Base-by-base conservation (phyloP, 768 basidiomycete genomes). In the Boletus rufocinnamomeus region DNA sequence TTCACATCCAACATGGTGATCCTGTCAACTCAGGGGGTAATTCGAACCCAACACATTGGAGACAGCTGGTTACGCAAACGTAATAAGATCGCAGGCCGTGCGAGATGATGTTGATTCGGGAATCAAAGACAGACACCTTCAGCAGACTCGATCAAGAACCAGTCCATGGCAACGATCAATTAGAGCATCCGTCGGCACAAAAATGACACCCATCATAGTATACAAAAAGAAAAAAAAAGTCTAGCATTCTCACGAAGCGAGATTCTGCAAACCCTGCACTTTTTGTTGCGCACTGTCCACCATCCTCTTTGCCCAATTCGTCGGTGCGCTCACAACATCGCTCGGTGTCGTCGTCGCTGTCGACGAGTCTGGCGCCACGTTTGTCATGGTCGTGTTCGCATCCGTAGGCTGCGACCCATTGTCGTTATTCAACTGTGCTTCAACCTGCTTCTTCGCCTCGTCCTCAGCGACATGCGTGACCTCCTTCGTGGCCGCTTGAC, bases 261-360 rank as follows among this genome's bases (percentile, higher is more conserved):
- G 23, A 37, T 6, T 41, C 32, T 59, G 61, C 35, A 63, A 58
- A 38, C 7, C 25, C 40, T 63, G 62, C 28, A 58, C 25, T 38
- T 57, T 63, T 35, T 67, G 65, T 37, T 67, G 58, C 14, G 49
- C 62, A 6, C 4, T 48, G 7, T 50, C 47, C 51, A 38, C 45
- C 56, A 66, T 61, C 28, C 48, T 50, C 49, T 61, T 63, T n/a
- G 58, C 65, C 65, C 65, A 66, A 34, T 27, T 66, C 13, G 57
- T 62, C 14, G 65, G 40, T 3, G 38, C 35, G 41, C 23, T 50
- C 16, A 60, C n/a, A 0, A 17, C 54, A n/a, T 63, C 58, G 4
- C 25, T 49, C 11, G 52, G 28, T 5, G 48, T 45, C 6, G 41
- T 55, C 4, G 43, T n/a, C 27, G n/a, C 16, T 4, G 56, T 38